Percentiles rank a stretch among this genome's conserved stretches.
Conservation (phyloP, 495 filamentous ascomycete genomes). For the Bathelium albidoporum region DNA sequence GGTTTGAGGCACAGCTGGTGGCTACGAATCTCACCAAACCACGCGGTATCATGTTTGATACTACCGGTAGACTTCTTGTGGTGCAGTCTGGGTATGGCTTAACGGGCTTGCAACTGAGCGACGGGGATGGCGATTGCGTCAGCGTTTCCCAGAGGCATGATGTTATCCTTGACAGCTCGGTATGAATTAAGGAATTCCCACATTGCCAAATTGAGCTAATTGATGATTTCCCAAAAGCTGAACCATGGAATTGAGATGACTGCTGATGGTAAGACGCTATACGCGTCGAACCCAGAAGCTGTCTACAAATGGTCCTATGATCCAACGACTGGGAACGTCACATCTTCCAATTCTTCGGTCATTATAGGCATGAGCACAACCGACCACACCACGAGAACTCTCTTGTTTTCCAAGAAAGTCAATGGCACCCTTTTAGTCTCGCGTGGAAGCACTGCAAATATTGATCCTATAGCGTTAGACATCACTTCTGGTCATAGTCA, state of each 20-base stretch:
- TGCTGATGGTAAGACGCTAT: slow-evolving; percentile 50
- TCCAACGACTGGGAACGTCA: slow-evolving; percentile 32
- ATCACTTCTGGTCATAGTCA: slow-evolving; percentile 47
- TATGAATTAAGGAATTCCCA: slow-evolving; percentile 20
- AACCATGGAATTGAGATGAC: slow-evolving; percentile 62
- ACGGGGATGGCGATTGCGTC: slow-evolving; percentile 44
- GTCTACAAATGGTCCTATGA: slow-evolving; percentile 57
- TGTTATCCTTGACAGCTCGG: slow-evolving; percentile 26
- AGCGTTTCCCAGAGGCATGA: slow-evolving; percentile 15
- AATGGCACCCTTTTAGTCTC: slow-evolving; percentile 49
- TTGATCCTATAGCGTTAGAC: slow-evolving; percentile 42
- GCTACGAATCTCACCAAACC: slow-evolving; percentile 43
- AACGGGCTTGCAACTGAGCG: slow-evolving; percentile 40
- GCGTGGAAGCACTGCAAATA: slow-evolving; percentile 50
- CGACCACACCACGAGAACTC: slow-evolving; percentile 54
- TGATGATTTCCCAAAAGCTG: slow-evolving; percentile 30
- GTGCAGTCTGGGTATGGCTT: slow-evolving; percentile 47
- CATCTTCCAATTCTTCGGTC: slow-evolving; percentile 34
- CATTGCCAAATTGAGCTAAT: not conserved
- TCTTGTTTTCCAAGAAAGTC: slow-evolving; percentile 44
- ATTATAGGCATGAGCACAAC: slow-evolving; percentile 48
- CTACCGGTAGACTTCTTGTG: slow-evolving; percentile 48
- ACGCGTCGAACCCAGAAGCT: slow-evolving; percentile 46
- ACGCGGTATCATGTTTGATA: slow-evolving; percentile 52
- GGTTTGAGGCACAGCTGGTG: slow-evolving; percentile 48